Conservation (phyloP, 2,329 filamentous ascomycete species). For the Xylaria sp. region DNA sequence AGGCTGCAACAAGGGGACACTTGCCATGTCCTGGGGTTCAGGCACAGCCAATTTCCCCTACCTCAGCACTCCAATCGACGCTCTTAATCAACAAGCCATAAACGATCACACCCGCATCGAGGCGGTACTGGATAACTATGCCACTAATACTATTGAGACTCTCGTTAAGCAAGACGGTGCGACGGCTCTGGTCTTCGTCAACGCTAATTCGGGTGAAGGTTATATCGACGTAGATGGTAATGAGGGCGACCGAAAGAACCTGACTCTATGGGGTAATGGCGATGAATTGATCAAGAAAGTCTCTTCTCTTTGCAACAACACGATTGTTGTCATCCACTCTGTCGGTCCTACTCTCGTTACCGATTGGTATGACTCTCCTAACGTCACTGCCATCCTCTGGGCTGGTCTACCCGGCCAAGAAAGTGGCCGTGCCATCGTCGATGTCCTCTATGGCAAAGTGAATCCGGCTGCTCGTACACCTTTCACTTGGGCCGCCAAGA, state of each 20-base stretch:
- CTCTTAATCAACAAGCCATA: conserved; percentile 67
- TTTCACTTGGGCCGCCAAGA: conserved; percentile 77
- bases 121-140: conserved; percentile 69
- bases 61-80: conserved; percentile 74
- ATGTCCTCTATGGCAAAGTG: conserved; percentile 81
- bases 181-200: conserved; percentile 86
- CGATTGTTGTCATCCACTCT: conserved; percentile 89
- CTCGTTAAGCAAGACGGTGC: conserved; percentile 68
- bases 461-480: conserved; percentile 79
- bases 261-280: conserved; percentile 85
- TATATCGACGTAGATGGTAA: conserved; percentile 85
- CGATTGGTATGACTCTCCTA: conserved; percentile 75
- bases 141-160: conserved; percentile 63
- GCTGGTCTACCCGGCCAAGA: conserved; percentile 84
- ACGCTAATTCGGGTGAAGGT: conserved; percentile 84
- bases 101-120: conserved; percentile 65
- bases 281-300: conserved; percentile 84
- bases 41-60: conserved; percentile 78
- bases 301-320: conserved; percentile 79
- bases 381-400: conserved; percentile 84
- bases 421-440: conserved; percentile 77
- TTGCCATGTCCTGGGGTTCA: conserved; percentile 81
- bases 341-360: conserved; percentile 78
- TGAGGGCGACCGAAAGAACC: conserved; percentile 86
- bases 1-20: conserved; percentile 61